These are phyloP conservation scores for Fusarium liriodendri DNA, from an alignment of 2,329 filamentous ascomycete species.

Conservation along the genomic window DNA sequence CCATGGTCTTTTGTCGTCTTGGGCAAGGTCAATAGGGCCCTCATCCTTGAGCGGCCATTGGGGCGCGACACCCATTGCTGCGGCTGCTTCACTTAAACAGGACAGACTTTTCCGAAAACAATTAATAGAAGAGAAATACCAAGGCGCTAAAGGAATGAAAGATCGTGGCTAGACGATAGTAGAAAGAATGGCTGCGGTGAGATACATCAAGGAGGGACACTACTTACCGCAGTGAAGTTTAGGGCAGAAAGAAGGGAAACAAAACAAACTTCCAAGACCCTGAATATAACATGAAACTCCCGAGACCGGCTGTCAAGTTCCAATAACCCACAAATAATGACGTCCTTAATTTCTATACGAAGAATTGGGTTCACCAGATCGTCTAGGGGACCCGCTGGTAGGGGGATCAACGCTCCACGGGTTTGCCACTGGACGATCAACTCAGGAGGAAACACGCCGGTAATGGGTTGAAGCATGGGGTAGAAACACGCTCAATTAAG, in stretches of 20 bases:
- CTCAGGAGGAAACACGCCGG: not conserved
- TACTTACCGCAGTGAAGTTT: not conserved
- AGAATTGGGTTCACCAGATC: not conserved
- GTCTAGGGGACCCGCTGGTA: not conserved
- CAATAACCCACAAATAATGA: not conserved
- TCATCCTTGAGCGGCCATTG: conserved; percentile 32
- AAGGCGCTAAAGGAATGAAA: not conserved
- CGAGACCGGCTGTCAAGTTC: not conserved
- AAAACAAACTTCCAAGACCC: not conserved
- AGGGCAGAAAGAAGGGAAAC: not conserved
- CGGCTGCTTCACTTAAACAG: not conserved
- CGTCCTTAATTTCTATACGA: not conserved
- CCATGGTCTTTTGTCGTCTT: conserved; percentile 24
- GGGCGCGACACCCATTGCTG: not conserved
- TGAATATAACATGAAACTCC: conserved; percentile 3
- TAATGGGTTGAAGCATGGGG: not conserved
- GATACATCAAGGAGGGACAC: not conserved
- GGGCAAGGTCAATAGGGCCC: not conserved
- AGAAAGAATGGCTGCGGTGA: not conserved
- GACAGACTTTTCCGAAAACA: not conserved
- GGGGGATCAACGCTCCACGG: not conserved
- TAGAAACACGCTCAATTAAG: not conserved
- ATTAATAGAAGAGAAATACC: not conserved
- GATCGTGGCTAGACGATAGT: not conserved
- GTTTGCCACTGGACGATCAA: not conserved